Evolutionary conservation across 2,329 filamentous ascomycete genomes (phyloP), one percentile per base, ranked within the genome.

Genomic region (Helotiales sp.): DNA sequence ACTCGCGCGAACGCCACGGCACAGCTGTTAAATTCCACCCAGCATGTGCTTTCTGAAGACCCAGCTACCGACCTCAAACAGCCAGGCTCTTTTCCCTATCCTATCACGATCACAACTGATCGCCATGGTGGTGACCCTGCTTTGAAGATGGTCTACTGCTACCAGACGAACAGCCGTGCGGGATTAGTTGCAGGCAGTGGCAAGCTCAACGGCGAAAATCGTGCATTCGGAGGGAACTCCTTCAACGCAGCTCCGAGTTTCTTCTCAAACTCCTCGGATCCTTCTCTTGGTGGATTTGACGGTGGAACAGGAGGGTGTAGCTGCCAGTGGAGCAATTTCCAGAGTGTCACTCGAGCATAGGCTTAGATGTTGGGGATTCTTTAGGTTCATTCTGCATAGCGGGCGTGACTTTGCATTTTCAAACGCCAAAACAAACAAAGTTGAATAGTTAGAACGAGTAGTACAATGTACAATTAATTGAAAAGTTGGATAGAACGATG

Each of bases 41-140:
- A 65, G 34, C 37, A 52, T 37, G 50, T 67, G 3, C 63, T 64
- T 20, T 49, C 66, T 6, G 65, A 72, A 15, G 67, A 69, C 1
- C 64, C 79, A 0, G 77, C 77, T 20, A 76, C 72, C 1, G 74
- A 74, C 52, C 71, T 77, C 47, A 61, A 58, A 0, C 73, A 75
- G 24, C 87, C 87, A 0, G 87, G 87, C 7, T 85, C 85, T 3
- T 88, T 90, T 78, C 88, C 88, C 1, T 90, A 89, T 71, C 88
- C 88, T 0, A 81, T 89, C 49, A 89, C 87, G 3, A 77, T 90
- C 52, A 84, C 82, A 20, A 81, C 85, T 68, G 88, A 91, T 76
- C 86, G 86, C 54, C 88, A 91, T 73, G 88, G 88, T 47, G 88
- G 88, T 15, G 76, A 86, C 72, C 77, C 80, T 6, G 72, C 74